Evolutionary conservation across 2,329 filamentous ascomycete species (phyloP), one percentile per base, ranked within the genome.

Genomic region (Pseudocercospora musae): DNA sequence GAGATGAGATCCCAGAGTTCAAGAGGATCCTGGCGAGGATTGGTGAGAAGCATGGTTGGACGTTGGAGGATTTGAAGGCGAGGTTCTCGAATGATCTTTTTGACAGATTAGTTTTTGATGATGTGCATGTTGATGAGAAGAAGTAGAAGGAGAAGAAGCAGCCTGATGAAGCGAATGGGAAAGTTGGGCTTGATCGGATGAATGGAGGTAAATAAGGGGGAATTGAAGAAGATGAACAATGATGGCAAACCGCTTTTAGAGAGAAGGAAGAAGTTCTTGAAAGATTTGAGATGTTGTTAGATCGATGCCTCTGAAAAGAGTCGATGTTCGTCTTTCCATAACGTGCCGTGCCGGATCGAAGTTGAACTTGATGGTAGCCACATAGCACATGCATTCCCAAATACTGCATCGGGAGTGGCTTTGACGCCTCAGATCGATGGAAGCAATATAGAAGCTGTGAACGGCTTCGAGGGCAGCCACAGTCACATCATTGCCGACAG

Each of bases 11-110:
- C 40, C 21, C 40, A 20, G 46, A 61, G 23, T 64, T 64, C 55
- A 59, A 59, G 25, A 55, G 23, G 9, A 25, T 60, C 18, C 33
- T 64, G 11, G 23, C 55, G 1, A 25, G 18, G 4, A 62, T 64
- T 50, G 62, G 62, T 9, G 27, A 54, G 42, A 57, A 46, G 37
- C 62, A 64, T 15, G 62, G 59, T 13, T 64, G 62, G 62, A 64
- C 58, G n/a, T 33, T 64, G 40, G 58, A 50, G n/a, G 58, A 64
- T 29, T 33, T 64, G 29, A 52, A 64, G 31, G 33, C 44, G n/a
- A 40, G 62, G 20, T 64, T 61, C 20, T 64, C 62, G 27, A 64
- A 64, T 54, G 55, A 64, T 20, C 27, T 64, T 15, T 64, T 61
- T 42, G 62, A 64, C 29, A 27, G 29, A 4, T 29, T 64, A 25